phyloP scores from a whole-genome alignment of 2,329 filamentous ascomycete species.

The Nannizziopsis arthrosporioides region DNA sequence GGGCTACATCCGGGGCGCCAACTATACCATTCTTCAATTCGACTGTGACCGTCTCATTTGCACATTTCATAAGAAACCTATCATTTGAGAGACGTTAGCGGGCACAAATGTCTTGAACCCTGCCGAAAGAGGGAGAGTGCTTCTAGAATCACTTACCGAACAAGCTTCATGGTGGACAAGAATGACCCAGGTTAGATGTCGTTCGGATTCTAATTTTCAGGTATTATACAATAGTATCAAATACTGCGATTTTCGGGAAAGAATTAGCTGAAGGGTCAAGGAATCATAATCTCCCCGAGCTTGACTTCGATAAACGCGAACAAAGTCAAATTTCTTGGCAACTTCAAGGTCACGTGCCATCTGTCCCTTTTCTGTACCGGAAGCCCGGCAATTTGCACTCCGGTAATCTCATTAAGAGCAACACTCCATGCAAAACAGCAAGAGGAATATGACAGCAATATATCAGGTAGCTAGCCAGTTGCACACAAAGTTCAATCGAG shows the following conservation, averaged over 20 bases:
- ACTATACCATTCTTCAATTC: conserved; percentile 87
- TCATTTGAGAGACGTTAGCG: neutral
- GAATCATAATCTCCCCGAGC: too few species aligned
- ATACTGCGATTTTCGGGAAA: neutral
- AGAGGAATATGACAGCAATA: too few species aligned
- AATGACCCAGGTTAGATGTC: neutral
- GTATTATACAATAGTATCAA: neutral
- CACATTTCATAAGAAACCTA: conserved; percentile 98
- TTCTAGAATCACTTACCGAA: conserved; percentile 55
- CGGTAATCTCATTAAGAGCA: too few species aligned
- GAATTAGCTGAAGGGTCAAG: too few species aligned
- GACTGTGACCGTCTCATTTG: conserved; percentile 96
- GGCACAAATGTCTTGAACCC: neutral
- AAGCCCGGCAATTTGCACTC: too few species aligned
- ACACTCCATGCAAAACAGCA: too few species aligned
- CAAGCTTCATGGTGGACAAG: conserved; percentile 87
- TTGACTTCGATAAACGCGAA: too few species aligned
- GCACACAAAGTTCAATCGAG: too few species aligned
- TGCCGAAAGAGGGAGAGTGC: neutral
- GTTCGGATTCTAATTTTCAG: neutral
- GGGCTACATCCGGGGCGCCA: neutral
- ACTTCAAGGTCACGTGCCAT: too few species aligned
- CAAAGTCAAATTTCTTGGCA: too few species aligned
- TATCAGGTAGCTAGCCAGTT: too few species aligned
- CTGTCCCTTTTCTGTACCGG: too few species aligned